Evolutionary conservation across 305 asterid genomes (phyloP).

Genomic region (Fraxinus sp.): DNA sequence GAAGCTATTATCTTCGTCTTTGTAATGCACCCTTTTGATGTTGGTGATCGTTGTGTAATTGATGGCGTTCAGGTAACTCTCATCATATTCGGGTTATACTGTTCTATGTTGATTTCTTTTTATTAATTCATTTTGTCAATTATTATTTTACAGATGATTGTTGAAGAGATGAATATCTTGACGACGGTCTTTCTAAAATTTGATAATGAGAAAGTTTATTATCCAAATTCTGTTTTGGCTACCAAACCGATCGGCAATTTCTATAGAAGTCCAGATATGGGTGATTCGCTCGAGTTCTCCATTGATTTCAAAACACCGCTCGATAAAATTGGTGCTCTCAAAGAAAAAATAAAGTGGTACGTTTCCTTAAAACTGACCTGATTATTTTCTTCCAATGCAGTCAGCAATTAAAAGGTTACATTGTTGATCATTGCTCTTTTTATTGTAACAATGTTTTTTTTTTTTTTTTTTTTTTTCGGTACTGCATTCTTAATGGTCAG

Average conservation of each 20-base stretch:
- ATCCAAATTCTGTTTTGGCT: constrained; percentile 28
- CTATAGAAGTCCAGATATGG: constrained; percentile 32
- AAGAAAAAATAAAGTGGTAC: constrained; percentile 27
- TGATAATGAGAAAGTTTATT: constrained; percentile 31
- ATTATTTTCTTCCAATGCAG: not conserved
- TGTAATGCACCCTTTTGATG: constrained; percentile 31
- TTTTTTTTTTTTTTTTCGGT: not conserved
- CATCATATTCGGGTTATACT: not conserved
- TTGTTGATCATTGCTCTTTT: not conserved
- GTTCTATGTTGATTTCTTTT: not conserved
- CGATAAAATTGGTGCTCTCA: constrained; percentile 29
- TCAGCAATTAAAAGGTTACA: not conserved
- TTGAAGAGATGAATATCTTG: constrained; percentile 37
- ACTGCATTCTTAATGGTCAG: constrained; percentile 11
- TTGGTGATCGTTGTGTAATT: constrained; percentile 31
- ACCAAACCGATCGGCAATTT: constrained; percentile 29
- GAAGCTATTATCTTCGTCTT: constrained; percentile 30
- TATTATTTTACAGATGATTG: constrained; percentile 25
- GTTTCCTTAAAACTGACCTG: not conserved
- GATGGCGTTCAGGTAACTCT: constrained; percentile 33
- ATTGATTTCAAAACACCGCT: constrained; percentile 35
- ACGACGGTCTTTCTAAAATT: constrained; percentile 28
- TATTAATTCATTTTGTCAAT: not conserved
- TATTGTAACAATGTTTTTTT: not conserved
- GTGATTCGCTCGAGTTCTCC: constrained; percentile 27